phyloP scores from a whole-genome alignment of 495 filamentous ascomycete genomes.

The Eremomyces bilateralis region DNA sequence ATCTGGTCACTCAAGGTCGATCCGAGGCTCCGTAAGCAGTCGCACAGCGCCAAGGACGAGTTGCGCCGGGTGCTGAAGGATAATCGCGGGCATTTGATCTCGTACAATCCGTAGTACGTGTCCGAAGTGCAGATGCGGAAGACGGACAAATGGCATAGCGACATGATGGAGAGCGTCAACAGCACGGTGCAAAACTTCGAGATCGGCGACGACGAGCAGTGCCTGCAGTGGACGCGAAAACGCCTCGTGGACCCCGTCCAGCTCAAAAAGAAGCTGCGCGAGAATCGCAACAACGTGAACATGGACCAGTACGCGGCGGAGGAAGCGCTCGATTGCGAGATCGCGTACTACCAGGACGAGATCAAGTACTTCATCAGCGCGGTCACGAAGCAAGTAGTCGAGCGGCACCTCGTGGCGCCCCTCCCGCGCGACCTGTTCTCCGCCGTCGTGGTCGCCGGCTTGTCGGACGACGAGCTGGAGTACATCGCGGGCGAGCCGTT shows the following conservation, averaged over 20 bases:
- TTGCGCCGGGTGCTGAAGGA: constrained; percentile 9
- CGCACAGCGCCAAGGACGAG: constrained; percentile 4
- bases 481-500: constrained; percentile 12
- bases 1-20: constrained; percentile 7
- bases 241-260: neutral
- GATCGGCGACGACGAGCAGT: neutral
- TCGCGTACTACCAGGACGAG: constrained; percentile 15
- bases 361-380: constrained; percentile 15
- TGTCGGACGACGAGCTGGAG: constrained; percentile 14
- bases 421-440: constrained; percentile 11
- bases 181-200: neutral
- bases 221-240: too few species aligned
- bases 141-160: constrained; percentile 2
- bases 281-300: constrained; percentile 1
- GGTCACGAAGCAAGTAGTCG: constrained; percentile 17
- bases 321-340: constrained; percentile 9
- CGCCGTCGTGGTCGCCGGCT: constrained; percentile 8
- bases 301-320: constrained; percentile 12
- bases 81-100: constrained; percentile 10
- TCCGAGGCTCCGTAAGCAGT: neutral
- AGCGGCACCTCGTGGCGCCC: constrained; percentile 15
- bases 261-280: neutral
- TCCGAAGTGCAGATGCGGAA: constrained; percentile 8
- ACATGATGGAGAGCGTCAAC: constrained; percentile 2
- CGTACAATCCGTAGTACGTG: constrained; percentile 15